Base-by-base conservation (phyloP, 176 grass and related monocot genomes). In the Zea luxurians region DNA sequence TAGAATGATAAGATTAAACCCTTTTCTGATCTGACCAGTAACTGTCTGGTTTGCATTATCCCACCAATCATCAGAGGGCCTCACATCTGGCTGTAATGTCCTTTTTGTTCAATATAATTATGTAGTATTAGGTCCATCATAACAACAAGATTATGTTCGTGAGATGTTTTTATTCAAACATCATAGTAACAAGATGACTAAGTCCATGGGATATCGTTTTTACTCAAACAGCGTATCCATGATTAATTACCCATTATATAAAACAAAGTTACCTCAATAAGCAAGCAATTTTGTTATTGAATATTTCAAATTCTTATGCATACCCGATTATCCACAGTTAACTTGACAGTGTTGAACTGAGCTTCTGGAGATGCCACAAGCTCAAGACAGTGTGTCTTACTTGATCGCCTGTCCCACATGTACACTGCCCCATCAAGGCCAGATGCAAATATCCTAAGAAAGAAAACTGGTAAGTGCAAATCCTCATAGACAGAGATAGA, bases 341-440 rank as follows among this genome's bases (percentile, higher is more conserved):
- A 70, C 83, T 90, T 86, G 54, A 94, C 69, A 80, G 80, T 92
- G 58, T 88, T 98, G 75, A 98, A 83, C 71, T 92, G 87, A 78
- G 80, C 89, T 80, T 94, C 82, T 74, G 85, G 75, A 80, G 78
- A 75, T 76, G 81, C 80, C 18, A 77, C 68, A 83, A 94, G 80
- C 82, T 94, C 89, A 73, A 94, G 83, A 82, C 87, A 94, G 67
- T 89, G 85, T 64, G 70, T 81, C 48, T 87, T 92, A 75, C 87
- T 90, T 78, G 62, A 48, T 35, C 91, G 83, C 52, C 83, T 90
- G 82, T 98, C 95, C 95, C 91, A 98, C 82, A 94, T 90, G 75
- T 92, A 98, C 60, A 98, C 78, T 20, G 74, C 76, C 57, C 89
- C 91, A 88, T 92, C 90, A 68, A 94, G 81, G 34, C 91, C 90